phyloP scores from a whole-genome alignment of 345 rosid genomes.

The Isatis tinctoria region DNA sequence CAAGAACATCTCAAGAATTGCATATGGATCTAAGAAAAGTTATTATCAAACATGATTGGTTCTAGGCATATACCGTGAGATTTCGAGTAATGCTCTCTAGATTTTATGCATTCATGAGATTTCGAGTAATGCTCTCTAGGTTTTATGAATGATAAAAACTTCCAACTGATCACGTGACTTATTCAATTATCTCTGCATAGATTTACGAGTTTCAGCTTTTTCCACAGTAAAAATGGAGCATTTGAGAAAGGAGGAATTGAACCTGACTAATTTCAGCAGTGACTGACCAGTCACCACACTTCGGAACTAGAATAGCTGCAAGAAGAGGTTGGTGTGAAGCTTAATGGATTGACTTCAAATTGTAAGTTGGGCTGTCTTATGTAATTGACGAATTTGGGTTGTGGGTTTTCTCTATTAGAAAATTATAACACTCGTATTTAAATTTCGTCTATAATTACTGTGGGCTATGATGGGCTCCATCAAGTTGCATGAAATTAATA shows the following conservation, averaged over 20 bases:
- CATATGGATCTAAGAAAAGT: not conserved
- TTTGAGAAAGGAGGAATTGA: not conserved
- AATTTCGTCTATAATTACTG: not conserved
- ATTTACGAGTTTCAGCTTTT: not conserved
- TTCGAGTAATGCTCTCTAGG: not conserved
- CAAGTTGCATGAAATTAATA: not conserved
- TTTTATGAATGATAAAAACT: not conserved
- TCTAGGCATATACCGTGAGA: not conserved
- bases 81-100: not conserved
- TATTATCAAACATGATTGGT: not conserved
- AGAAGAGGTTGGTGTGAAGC: not conserved
- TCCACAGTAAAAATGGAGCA: not conserved
- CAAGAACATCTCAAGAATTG: not conserved
- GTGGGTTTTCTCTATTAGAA: not conserved
- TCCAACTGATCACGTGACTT: not conserved
- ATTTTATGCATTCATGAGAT: not conserved
- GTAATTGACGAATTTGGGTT: not conserved
- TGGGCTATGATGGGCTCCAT: not conserved
- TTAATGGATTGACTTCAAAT: not conserved
- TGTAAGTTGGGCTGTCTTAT: not conserved
- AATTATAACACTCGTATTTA: not conserved
- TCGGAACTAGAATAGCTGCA: not conserved
- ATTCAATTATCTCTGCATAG: not conserved
- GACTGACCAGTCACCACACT: not conserved
- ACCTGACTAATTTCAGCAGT: not conserved